These are phyloP conservation scores for Striga asiatica DNA, from an alignment of 257 asterid species.

Conservation along the genomic window DNA sequence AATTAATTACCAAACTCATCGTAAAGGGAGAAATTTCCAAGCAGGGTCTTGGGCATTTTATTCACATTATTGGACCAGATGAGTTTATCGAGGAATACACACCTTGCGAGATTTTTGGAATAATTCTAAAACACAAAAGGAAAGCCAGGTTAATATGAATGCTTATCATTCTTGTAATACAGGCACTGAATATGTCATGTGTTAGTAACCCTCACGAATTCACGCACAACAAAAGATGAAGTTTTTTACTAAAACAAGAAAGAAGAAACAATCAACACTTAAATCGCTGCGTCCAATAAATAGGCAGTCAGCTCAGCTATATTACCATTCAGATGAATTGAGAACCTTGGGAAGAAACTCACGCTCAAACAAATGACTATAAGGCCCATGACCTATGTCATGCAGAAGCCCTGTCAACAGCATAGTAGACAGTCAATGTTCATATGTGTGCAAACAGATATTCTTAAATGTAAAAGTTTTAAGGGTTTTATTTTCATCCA, in stretches of 20 bases:
- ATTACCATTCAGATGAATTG: constrained; percentile 61
- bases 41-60: background rate
- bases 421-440: constrained; percentile 13
- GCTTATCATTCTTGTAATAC: background rate
- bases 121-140: background rate
- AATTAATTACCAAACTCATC: background rate
- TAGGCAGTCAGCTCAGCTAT: constrained; percentile 1
- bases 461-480: constrained; percentile 4
- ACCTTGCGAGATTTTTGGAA: background rate
- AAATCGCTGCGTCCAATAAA: background rate
- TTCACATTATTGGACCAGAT: background rate
- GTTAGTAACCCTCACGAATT: background rate
- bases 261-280: background rate
- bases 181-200: background rate
- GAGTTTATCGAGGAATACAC: background rate
- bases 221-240: background rate
- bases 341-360: constrained; percentile 77
- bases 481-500: background rate
- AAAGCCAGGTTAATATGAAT: background rate
- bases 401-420: constrained; percentile 67
- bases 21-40: background rate
- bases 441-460: constrained; percentile 12
- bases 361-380: constrained; percentile 85
- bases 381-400: constrained; percentile 96
- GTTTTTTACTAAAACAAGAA: background rate